These are phyloP conservation scores for Mycosphaerella sp. DNA, from an alignment of 2,329 filamentous ascomycete genomes.

Conservation along the genomic window DNA sequence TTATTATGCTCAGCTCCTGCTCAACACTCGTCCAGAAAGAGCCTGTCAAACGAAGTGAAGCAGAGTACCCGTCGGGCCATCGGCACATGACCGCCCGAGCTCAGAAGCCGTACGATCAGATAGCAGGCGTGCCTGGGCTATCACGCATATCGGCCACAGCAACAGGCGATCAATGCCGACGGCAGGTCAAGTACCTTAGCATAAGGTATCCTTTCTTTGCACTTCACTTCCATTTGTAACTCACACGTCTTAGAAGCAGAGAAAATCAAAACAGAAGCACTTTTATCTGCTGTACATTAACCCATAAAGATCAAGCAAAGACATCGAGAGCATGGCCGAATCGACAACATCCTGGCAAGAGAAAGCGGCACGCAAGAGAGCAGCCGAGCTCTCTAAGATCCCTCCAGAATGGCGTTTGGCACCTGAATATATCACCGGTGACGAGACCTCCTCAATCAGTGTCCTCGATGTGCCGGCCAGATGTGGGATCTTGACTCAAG, in stretches of 20 bases:
- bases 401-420: conserved; percentile 14
- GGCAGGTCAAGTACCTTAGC: background rate
- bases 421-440: conserved; percentile 11
- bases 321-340: background rate
- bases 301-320: background rate
- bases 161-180: background rate
- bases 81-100: background rate
- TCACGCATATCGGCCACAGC: background rate
- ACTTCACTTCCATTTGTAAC: background rate
- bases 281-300: background rate
- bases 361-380: conserved; percentile 12
- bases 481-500: conserved; percentile 45
- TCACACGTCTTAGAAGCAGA: too few species aligned
- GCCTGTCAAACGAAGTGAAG: too few species aligned
- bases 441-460: conserved; percentile 18
- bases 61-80: background rate
- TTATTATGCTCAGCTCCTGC: too few species aligned
- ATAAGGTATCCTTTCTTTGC: background rate
- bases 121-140: background rate
- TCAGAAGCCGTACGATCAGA: background rate
- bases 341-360: conserved; percentile 1
- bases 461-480: conserved; percentile 47
- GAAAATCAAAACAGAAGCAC: background rate
- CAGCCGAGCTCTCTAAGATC: conserved; percentile 12
- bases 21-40: too few species aligned